Base-by-base conservation (phyloP, 2,329 filamentous ascomycete species). In the Colletotrichum sp. region DNA sequence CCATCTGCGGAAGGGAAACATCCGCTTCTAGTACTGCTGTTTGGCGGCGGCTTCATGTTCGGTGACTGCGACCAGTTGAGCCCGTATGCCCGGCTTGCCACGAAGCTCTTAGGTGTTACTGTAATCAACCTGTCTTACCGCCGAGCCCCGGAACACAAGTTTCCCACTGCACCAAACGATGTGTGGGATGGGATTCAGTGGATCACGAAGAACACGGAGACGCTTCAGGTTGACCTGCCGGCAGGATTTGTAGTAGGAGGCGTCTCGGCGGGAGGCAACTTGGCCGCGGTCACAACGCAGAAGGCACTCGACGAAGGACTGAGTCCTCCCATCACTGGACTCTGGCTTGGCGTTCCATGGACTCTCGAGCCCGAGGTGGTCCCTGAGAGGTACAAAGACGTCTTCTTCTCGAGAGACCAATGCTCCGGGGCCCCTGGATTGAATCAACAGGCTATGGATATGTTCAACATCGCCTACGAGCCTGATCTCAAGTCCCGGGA, bases 61-160 rank as follows among this genome's bases (percentile, higher is more conserved):
- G 76, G 76, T 22, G 18, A 65, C 4, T 55, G 48, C 18, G 48
- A 15, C 12, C 48, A 75, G 10, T 15, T 62, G 24, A 66, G 52
- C 36, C 22, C 18, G 1, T 28, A 30, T 15, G 59, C 63, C 22
- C 68, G 68, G 18, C 34, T 34, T 0, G 63, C 24, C 4, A 32
- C 64, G 9, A 34, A 22, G 12, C 13, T 65, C 8, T 67, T 55
- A 30, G 59, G 59, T 12, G 71, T 55, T 15, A 64, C 48, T 2
- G 74, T 77, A 2, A 81, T 89, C 13, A 87, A 86, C 77, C 83
- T 88, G 4, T 87, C 88, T 63, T 89, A 90, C 77, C 81, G 88
- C 1, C 83, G 89, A 9, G 87, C 85, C 3, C 88, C 88, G 0
- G 87, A 89, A 75, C 80, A 87, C 75, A 82, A 81, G 32, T 89